Base-by-base conservation (phyloP, 192 early-diverging fungal species). In the Borealophlyctis nickersoniae region DNA sequence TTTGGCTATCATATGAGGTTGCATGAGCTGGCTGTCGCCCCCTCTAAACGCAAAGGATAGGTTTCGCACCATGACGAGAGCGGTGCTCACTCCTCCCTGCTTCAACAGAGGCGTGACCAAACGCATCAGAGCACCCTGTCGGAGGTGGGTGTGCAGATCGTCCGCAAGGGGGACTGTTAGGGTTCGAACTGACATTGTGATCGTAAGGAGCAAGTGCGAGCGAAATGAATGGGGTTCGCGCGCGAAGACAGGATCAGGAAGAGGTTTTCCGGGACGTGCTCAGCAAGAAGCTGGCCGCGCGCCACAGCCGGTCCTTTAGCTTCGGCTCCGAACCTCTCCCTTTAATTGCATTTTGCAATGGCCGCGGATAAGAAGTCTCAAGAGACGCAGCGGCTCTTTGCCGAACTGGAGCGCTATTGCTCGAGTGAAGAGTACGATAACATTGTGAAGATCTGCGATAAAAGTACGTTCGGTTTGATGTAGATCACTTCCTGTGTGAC, bases 141-240 rank as follows among this genome's bases (percentile, higher is more conserved):
- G 88, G 59, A 96, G 77, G 63, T 98, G 96, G 59, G 89, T 77
- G 79, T 98, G 96, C 73, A 98, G 91, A 77, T 98, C 96, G 63
- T 82, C 75, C 2, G 63, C 57, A 7, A 30, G 36, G 11, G 69
- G 69, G 24, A 71, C 16, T 11, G 23, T 23, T 19, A 71, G 59
- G 3, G 69, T 71, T 7, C 49, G 57, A 22, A 59, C 28, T 16
- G 63, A 64, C 62, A 64, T 64, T n/a, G n/a, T n/a, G n/a, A n/a
- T n/a, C n/a, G n/a, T n/a, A n/a, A n/a, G n/a, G n/a, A n/a, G n/a
- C n/a, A n/a, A n/a, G n/a, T n/a, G n/a, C n/a, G n/a, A n/a, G n/a
- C n/a, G n/a, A n/a, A n/a, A n/a, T n/a, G n/a, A n/a, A n/a, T n/a
- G n/a, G n/a, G n/a, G n/a, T n/a, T n/a, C n/a, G n/a, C n/a, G n/a